phyloP scores from a whole-genome alignment of 768 basidiomycete species.

The Boletellus emodensis region DNA sequence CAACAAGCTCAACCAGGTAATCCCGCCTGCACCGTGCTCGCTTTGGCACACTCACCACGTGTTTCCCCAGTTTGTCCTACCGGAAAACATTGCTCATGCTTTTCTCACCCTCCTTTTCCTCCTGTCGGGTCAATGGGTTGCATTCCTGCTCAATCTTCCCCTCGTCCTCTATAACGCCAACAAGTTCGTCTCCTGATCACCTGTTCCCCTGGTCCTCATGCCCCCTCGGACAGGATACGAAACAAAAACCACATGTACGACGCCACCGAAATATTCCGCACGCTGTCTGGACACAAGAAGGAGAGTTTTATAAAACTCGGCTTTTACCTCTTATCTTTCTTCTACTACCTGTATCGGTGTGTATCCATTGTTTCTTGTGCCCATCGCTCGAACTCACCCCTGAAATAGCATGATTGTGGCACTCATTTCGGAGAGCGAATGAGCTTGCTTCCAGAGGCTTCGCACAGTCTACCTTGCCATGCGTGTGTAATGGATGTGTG shows the following conservation, averaged over 20 bases:
- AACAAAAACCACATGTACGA: slow-evolving; percentile 98
- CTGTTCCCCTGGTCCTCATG: background rate
- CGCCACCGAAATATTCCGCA: slow-evolving; percentile 98
- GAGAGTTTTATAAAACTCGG: slow-evolving; percentile 94
- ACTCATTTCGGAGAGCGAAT: slow-evolving; percentile 77
- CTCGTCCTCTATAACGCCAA: slow-evolving; percentile 88
- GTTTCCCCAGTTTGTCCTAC: slow-evolving; percentile 81
- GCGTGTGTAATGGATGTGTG: background rate
- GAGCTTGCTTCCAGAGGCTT: slow-evolving; percentile 4
- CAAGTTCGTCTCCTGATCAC: slow-evolving; percentile 58
- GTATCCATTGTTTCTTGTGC: slow-evolving; percentile 26
- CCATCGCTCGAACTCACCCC: background rate
- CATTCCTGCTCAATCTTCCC: slow-evolving; percentile 87
- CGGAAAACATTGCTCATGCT: slow-evolving; percentile 94
- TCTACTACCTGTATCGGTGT: slow-evolving; percentile 87
- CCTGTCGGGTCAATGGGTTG: slow-evolving; percentile 92
- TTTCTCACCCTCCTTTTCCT: slow-evolving; percentile 89
- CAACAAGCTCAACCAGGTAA: slow-evolving; percentile 96
- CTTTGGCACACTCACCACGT: background rate
- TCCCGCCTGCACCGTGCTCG: slow-evolving; percentile 15
- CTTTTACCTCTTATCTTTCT: slow-evolving; percentile 88
- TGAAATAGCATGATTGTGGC: slow-evolving; percentile 75
- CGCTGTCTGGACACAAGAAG: slow-evolving; percentile 90
- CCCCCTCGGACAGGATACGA: slow-evolving; percentile 58
- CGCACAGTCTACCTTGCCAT: background rate